phyloP scores from a whole-genome alignment of 1,284 basidiomycete genomes.

The Ustilago nuda region DNA sequence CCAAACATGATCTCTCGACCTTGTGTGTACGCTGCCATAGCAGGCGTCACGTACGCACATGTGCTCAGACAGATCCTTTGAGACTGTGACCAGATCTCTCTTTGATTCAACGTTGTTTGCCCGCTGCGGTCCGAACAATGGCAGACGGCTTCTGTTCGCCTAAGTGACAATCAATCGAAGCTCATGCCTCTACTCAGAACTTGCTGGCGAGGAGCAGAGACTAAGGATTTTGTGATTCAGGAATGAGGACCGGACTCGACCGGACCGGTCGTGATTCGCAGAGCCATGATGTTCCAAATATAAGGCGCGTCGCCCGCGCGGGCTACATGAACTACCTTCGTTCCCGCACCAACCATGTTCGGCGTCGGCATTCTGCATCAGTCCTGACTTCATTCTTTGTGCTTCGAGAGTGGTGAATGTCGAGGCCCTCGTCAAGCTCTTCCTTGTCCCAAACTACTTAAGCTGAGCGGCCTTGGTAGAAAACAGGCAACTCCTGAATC shows the following conservation, averaged over 20 bases:
- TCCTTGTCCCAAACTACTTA: neutral
- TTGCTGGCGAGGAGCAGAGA: neutral
- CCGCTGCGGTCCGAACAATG: neutral
- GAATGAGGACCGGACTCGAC: conserved; percentile 21
- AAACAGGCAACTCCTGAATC: neutral
- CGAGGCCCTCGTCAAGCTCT: neutral
- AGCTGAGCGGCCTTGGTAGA: neutral
- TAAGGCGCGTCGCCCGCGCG: conserved; percentile 26
- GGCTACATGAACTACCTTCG: neutral
- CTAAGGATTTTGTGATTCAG: neutral
- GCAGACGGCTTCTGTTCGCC: neutral
- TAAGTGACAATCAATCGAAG: neutral
- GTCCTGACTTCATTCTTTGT: conserved; percentile 1
- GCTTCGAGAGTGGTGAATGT: neutral
- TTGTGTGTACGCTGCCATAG: neutral
- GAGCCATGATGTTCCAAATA: conserved; percentile 9
- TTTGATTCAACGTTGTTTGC: neutral
- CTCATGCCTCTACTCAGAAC: neutral
- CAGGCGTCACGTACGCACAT: neutral
- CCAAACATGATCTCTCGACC: neutral
- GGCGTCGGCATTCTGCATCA: neutral
- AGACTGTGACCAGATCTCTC: neutral
- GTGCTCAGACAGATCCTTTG: neutral
- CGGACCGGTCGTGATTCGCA: conserved; percentile 22
- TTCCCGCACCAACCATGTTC: conserved; percentile 22